These are phyloP conservation scores for Rhodotorula mucilaginosa DNA, from an alignment of 1,284 basidiomycete genomes.

Conservation along the genomic window DNA sequence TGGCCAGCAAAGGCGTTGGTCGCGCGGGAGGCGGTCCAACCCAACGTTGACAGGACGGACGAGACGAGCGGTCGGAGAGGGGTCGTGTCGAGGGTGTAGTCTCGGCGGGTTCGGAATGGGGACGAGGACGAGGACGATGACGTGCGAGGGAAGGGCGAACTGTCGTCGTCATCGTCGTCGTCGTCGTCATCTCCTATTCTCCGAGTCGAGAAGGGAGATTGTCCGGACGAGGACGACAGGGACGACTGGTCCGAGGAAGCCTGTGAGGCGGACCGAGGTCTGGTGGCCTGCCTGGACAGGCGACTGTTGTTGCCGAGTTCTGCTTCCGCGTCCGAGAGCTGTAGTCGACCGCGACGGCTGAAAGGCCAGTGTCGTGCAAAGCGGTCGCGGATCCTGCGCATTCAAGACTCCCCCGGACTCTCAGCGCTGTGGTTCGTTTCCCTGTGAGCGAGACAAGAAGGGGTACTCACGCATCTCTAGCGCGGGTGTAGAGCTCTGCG, in stretches of 20 bases:
- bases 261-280: neutral
- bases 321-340: constrained; percentile 8
- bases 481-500: constrained; percentile 16
- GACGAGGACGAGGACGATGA: neutral
- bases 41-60: neutral
- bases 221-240: neutral
- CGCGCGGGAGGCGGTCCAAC: constrained; percentile 7
- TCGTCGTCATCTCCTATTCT: neutral
- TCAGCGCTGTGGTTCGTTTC: neutral
- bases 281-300: neutral
- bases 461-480: constrained; percentile 14
- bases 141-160: neutral
- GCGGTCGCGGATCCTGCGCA: neutral
- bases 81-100: constrained; percentile 8
- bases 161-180: constrained; percentile 5
- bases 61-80: neutral
- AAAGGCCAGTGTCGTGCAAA: neutral
- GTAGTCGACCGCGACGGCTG: neutral
- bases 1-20: neutral
- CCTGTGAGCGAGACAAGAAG: too few relatives aligned
- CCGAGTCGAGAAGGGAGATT: neutral
- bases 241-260: constrained; percentile 7
- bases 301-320: neutral
- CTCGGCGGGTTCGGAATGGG: constrained; percentile 2
- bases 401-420: too few relatives aligned